Evolutionary conservation across 495 filamentous ascomycete genomes (phyloP), one percentile per base, ranked within the genome.

Genomic region (Cryomyces minteri): DNA sequence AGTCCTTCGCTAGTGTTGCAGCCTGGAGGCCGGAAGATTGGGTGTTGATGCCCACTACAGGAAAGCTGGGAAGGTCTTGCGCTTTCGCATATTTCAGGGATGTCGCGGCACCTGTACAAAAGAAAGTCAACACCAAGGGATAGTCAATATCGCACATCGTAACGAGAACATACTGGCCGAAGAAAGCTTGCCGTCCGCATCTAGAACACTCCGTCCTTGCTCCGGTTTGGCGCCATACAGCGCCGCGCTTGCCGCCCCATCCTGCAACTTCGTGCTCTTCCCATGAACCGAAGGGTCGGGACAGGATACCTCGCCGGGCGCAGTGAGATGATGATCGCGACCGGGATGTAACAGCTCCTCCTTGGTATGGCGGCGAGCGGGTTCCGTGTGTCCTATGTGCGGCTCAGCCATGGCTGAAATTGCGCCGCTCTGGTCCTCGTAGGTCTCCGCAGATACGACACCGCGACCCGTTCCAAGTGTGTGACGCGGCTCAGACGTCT

Each of bases 21-120:
- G 84, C 85, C 33, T 80, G 75, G 43, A 74, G 73, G 18, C 83
- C 84, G 39, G 82, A 83, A 31, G 77, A 68, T 47, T 63, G 73
- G 44, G 71, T 68, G 41, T 75, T 63, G 52, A 87, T 68, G 29
- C 82, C 83, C 37, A 69, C 57, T 18, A 71, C 69, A 9, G 82
- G 77, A 48, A 66, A 85, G 51, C 72, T 72, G 29, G 81, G 79
- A 8, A 87, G 68, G 48, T 82, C 76, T 43, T 72, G 67, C 14
- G 76, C 69, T 50, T 70, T 71, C 48, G 80, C 76, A 61, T 84
- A 76, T 60, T 75, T 79, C 52, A 80, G 66, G 34, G 71, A 73
- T 31, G 75, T 70, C 8, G 77, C 71, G 11, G 72, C 72, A 45
- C 72, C 72, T 74, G 41, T 39, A 6, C 14, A 10, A 7, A 32